Conservation (phyloP, 768 basidiomycete species). For the Polyporus arcularius region DNA sequence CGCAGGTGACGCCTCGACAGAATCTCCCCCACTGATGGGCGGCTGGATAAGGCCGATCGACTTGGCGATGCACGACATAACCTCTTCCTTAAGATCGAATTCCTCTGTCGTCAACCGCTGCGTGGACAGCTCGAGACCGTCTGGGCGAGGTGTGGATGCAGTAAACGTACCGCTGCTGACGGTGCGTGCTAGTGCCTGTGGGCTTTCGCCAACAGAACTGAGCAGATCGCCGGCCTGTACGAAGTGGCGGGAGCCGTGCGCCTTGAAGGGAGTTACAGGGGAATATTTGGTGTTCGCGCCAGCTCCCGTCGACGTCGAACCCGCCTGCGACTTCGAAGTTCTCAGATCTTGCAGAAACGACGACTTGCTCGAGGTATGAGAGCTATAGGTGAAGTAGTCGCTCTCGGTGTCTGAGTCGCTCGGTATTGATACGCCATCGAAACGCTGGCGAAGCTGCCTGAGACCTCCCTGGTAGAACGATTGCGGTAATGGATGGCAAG, state of each 20-base stretch:
- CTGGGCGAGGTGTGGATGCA: constrained; percentile 16
- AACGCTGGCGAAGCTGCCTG: constrained; percentile 86
- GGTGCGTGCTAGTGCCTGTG: constrained; percentile 28
- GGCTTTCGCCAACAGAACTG: constrained; percentile 56
- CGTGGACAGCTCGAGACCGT: constrained; percentile 17
- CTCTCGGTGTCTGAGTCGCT: constrained; percentile 47
- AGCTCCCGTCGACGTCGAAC: constrained; percentile 7
- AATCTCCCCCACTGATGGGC: constrained; percentile 68
- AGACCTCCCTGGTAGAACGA: constrained; percentile 93
- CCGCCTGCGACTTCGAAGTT: constrained; percentile 28
- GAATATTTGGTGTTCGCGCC: constrained; percentile 13
- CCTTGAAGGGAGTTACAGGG: constrained; percentile 25
- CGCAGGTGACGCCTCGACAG: constrained; percentile 66
- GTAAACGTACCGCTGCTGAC: constrained; percentile 11
- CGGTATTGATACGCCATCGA: constrained; percentile 56
- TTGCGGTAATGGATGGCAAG: constrained; percentile 89
- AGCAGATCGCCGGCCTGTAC: constrained; percentile 81
- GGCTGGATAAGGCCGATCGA: constrained; percentile 94
- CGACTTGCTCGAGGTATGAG: constrained; percentile 24
- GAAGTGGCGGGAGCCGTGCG: constrained; percentile 48
- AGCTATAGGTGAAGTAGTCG: constrained; percentile 53
- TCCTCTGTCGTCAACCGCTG: constrained; percentile 55
- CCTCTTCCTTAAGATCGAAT: constrained; percentile 93
- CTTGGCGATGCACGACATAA: constrained; percentile 97
- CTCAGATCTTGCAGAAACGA: constrained; percentile 21